Conservation (phyloP, 2,329 filamentous ascomycete species). For the Pezicula radicicola region DNA sequence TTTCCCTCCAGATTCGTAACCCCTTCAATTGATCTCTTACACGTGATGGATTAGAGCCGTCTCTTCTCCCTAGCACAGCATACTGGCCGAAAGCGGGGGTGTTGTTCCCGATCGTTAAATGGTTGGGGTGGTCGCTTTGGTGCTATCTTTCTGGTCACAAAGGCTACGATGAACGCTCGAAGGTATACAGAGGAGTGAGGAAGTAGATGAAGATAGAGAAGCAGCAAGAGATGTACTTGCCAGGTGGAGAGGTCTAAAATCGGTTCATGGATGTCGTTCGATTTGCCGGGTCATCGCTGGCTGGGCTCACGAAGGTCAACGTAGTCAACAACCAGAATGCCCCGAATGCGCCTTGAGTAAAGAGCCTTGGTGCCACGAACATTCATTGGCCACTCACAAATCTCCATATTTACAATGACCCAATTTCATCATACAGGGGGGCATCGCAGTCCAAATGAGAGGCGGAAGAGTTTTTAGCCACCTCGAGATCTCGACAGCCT, state of each 20-base stretch:
- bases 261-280: not conserved
- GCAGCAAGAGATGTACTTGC: not conserved
- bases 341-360: not conserved
- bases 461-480: not conserved
- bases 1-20: not conserved
- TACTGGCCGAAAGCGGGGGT: not conserved
- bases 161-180: not conserved
- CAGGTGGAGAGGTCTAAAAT: not conserved
- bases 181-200: not conserved
- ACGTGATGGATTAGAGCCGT: slow-evolving; percentile 2
- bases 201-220: not conserved
- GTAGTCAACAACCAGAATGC: not conserved
- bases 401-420: not conserved
- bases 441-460: not conserved
- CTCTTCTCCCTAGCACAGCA: not conserved
- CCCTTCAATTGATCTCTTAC: not conserved
- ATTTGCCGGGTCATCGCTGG: not conserved
- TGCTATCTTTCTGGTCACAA: too few species aligned
- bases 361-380: not conserved
- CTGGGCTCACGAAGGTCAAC: not conserved
- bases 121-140: too few species aligned
- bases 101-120: not conserved
- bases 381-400: too few species aligned
- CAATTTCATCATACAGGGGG: not conserved
- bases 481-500: not conserved